Percentiles rank a stretch among this genome's conserved stretches.
phyloP scores from a whole-genome alignment of 495 filamentous ascomycete species.

The Penicillium angulare region DNA sequence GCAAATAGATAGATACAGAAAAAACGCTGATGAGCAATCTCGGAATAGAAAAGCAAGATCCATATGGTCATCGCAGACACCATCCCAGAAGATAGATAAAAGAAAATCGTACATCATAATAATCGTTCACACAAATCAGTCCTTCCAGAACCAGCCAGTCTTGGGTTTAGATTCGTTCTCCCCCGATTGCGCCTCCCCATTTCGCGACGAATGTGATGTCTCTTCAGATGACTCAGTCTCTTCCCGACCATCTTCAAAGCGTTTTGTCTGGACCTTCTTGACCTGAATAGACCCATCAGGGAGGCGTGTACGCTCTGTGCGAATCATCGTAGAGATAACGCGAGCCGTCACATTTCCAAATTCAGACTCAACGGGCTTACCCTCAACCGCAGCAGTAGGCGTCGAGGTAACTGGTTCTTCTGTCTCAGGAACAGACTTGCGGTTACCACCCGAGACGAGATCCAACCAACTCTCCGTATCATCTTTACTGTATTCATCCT shows the following conservation, averaged over 20 bases:
- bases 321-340: constrained; percentile 57
- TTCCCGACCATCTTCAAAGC: constrained; percentile 63
- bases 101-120: constrained; percentile 3
- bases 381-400: constrained; percentile 1
- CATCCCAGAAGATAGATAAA: not conserved
- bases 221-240: constrained; percentile 51
- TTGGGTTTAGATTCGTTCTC: constrained; percentile 19
- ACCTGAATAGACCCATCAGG: constrained; percentile 63
- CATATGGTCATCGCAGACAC: constrained; percentile 9
- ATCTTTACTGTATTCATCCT: constrained; percentile 17
- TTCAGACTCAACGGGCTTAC: constrained; percentile 2
- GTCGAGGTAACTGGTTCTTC: not conserved
- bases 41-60: not conserved
- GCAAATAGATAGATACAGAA: constrained; percentile 7
- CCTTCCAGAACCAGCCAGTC: constrained; percentile 46
- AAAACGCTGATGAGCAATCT: constrained; percentile 11
- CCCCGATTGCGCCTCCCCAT: constrained; percentile 1
- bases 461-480: constrained; percentile 33
- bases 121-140: constrained; percentile 9
- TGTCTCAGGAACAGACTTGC: constrained; percentile 28
- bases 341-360: constrained; percentile 14
- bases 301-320: constrained; percentile 51
- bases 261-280: constrained; percentile 57
- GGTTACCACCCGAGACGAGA: constrained; percentile 30
- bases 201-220: constrained; percentile 19